phyloP scores from a whole-genome alignment of 306 rosid species.

The Lathyrus tuberosus region DNA sequence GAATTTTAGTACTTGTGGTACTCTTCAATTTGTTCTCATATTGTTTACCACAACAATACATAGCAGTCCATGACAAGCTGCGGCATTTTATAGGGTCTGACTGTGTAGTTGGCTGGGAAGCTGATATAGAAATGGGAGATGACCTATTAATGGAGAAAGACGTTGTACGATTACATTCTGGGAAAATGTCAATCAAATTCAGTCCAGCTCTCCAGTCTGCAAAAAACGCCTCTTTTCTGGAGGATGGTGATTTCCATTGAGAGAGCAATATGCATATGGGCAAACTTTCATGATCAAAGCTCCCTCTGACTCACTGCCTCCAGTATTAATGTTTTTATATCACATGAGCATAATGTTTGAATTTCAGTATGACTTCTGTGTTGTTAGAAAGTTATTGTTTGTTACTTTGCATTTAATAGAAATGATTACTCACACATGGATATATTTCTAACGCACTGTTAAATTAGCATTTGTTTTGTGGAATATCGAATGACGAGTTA shows the following conservation, averaged over 20 bases:
- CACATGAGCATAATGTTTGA: no score
- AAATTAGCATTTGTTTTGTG: no score
- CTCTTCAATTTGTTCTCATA: background rate
- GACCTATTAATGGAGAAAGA: no score
- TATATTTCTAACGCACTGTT: no score
- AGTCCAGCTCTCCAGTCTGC: no score
- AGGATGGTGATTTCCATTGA: conserved; percentile 65
- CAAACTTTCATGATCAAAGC: conserved; percentile 70
- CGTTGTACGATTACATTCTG: background rate
- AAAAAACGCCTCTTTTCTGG: conserved; percentile 55
- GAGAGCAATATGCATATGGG: conserved; percentile 81
- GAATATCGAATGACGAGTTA: no score
- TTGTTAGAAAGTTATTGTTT: no score
- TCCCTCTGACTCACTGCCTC: conserved; percentile 67
- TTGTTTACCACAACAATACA: background rate
- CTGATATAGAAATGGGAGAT: no score
- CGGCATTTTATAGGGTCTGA: background rate
- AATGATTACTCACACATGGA: no score
- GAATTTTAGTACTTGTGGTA: background rate
- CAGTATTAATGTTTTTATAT: no score
- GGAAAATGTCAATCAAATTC: background rate
- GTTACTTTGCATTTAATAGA: no score
- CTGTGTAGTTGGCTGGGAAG: background rate
- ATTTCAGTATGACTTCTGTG: no score
- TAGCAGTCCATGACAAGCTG: background rate